Percentiles rank a stretch among this genome's conserved stretches.
phyloP scores from a whole-genome alignment of 2,329 filamentous ascomycete genomes.

The Penicillium sp. region DNA sequence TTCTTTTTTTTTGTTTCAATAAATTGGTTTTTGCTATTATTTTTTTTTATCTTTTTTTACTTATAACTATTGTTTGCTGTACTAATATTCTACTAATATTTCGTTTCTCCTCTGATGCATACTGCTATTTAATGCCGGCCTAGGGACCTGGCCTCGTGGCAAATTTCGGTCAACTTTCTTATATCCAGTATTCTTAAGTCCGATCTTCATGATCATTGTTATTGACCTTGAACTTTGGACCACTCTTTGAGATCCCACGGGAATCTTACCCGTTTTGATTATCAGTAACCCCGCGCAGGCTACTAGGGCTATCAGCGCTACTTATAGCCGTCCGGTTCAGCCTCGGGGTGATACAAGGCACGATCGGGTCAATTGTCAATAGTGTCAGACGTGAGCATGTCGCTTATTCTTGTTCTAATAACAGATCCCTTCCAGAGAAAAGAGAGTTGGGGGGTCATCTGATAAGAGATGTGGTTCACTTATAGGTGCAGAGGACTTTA shows the following conservation, averaged over 20 bases:
- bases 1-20: neutral
- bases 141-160: neutral
- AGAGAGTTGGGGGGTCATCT: constrained; percentile 11
- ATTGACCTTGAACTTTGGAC: neutral
- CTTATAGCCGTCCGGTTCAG: neutral
- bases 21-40: neutral
- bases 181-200: neutral
- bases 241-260: neutral
- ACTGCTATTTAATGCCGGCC: neutral
- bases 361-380: neutral
- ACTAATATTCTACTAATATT: neutral
- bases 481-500: constrained; percentile 8
- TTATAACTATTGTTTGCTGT: neutral
- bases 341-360: neutral
- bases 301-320: neutral
- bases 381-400: constrained; percentile 1
- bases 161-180: neutral
- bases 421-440: neutral
- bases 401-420: constrained; percentile 1
- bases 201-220: neutral
- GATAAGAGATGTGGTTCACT: constrained; percentile 6
- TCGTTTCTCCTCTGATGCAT: neutral
- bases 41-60: neutral
- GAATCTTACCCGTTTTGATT: neutral
- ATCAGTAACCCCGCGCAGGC: constrained; percentile 3